Percentiles rank a stretch among this genome's conserved stretches.
Evolutionary conservation across 148 eudicot genomes (phyloP).

Genomic region (Amaranthus palmeri): DNA sequence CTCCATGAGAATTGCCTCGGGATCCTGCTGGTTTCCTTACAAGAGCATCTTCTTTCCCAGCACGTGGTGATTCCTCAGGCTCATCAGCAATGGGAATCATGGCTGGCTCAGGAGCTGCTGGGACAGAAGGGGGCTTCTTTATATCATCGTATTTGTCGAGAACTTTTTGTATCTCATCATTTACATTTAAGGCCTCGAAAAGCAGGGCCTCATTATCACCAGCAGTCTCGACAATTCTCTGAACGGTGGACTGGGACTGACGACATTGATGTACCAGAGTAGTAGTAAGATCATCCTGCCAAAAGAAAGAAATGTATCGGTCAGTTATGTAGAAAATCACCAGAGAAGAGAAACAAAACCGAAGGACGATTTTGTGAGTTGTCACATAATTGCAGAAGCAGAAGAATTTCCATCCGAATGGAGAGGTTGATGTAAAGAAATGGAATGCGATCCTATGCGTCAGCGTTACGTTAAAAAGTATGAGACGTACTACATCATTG

Average conservation of each 20-base stretch:
- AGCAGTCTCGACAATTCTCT: constrained; percentile 74
- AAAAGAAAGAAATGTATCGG: not conserved
- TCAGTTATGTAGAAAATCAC: too few relatives aligned
- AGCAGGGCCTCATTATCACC: constrained; percentile 91
- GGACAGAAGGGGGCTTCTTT: constrained; percentile 43
- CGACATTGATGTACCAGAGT: constrained; percentile 84
- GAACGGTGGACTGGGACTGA: constrained; percentile 62
- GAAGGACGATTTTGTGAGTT: too few relatives aligned
- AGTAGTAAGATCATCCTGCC: constrained; percentile 87
- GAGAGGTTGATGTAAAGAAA: too few relatives aligned
- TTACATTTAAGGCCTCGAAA: constrained; percentile 95
- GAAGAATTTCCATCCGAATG: too few relatives aligned
- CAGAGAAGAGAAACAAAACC: too few relatives aligned
- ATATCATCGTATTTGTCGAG: constrained; percentile 74
- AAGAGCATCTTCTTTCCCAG: constrained; percentile 61
- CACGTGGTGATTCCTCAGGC: constrained; percentile 75
- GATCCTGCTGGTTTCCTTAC: constrained; percentile 52
- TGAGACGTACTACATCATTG: too few relatives aligned
- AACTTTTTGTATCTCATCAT: constrained; percentile 84
- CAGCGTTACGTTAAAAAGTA: too few relatives aligned
- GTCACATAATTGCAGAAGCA: too few relatives aligned
- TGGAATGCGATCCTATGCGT: too few relatives aligned
- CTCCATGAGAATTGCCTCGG: constrained; percentile 41
- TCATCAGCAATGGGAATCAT: constrained; percentile 91
- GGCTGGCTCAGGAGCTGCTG: constrained; percentile 70